Conservation (phyloP, 805 yeast genomes). For the Suhomyces sp. region DNA sequence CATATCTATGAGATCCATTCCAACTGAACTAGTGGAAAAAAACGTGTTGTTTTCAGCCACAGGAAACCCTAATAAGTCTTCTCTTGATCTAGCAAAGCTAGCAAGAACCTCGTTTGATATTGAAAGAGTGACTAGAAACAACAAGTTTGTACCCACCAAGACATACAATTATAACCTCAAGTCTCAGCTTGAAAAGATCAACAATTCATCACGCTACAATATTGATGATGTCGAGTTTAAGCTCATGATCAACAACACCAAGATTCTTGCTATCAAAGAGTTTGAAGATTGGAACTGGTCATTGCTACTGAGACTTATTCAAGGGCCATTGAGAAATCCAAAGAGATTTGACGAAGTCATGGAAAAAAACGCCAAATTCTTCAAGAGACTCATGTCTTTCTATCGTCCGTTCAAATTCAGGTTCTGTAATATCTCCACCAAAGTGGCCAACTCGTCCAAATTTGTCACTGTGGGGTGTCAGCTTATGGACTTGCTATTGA, state of each 20-base stretch:
- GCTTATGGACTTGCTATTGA: conserved; percentile 62
- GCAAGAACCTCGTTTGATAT: conserved; percentile 44
- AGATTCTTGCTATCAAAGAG: conserved; percentile 73
- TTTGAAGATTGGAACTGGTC: conserved; percentile 88
- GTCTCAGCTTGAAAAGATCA: conserved; percentile 19
- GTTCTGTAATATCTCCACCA: conserved; percentile 48
- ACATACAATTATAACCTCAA: conserved; percentile 28
- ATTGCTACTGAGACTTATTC: conserved; percentile 63
- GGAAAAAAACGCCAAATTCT: conserved; percentile 72
- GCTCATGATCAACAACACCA: conserved; percentile 61
- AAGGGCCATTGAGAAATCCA: conserved; percentile 77
- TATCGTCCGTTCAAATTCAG: conserved; percentile 89
- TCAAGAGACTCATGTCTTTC: conserved; percentile 80
- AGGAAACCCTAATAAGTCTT: conserved; percentile 2
- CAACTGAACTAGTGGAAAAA: conserved; percentile 42
- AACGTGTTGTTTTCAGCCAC: conserved; percentile 1
- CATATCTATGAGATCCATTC: conserved; percentile 53
- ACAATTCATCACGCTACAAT: conserved; percentile 20
- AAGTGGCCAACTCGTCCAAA: conserved; percentile 47
- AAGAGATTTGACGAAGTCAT: conserved; percentile 73
- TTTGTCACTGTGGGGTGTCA: conserved; percentile 75
- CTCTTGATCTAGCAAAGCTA: conserved; percentile 48
- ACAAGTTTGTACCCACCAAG: conserved; percentile 26
- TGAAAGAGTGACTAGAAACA: conserved; percentile 40
- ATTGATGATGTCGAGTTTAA: conserved; percentile 67